Percentiles rank a stretch among this genome's conserved stretches.
Evolutionary conservation across 2,329 filamentous ascomycete species (phyloP).

Genomic region (Colletotrichum sp.): DNA sequence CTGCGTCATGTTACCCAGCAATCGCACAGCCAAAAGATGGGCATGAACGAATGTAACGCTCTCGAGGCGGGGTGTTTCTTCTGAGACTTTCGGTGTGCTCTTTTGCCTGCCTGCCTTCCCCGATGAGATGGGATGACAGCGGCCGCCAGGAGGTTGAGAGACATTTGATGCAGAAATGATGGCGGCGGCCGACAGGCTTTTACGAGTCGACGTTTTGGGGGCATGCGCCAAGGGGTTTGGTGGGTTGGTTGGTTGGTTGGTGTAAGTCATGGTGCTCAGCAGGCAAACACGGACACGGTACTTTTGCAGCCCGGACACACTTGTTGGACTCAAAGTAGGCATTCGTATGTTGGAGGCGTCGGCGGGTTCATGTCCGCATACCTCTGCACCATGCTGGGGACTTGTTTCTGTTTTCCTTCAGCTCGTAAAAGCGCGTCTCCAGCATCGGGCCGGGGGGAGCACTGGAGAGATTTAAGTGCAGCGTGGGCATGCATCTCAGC

Average conservation of each 20-base stretch:
- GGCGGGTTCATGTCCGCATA: neutral
- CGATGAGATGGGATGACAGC: neutral
- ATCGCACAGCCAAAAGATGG: neutral
- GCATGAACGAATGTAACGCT: neutral
- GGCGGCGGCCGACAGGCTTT: neutral
- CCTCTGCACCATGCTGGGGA: neutral
- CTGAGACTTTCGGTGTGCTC: neutral
- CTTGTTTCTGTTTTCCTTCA: neutral
- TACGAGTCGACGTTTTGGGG: neutral
- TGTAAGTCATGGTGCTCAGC: neutral
- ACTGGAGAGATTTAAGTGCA: neutral
- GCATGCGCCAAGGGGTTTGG: neutral
- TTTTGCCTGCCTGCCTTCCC: neutral
- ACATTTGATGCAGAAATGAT: neutral
- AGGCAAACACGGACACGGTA: neutral
- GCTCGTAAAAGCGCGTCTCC: neutral
- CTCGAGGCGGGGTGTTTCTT: neutral
- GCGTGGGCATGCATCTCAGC: neutral
- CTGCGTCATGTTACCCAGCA: neutral
- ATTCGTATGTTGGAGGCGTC: neutral
- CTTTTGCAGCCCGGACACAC: neutral
- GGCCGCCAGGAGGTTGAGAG: neutral
- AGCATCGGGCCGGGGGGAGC: neutral
- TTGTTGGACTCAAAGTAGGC: neutral
- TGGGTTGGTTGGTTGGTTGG: neutral